Conservation (phyloP, 1,284 basidiomycete species). For the Moesziomyces sp. region DNA sequence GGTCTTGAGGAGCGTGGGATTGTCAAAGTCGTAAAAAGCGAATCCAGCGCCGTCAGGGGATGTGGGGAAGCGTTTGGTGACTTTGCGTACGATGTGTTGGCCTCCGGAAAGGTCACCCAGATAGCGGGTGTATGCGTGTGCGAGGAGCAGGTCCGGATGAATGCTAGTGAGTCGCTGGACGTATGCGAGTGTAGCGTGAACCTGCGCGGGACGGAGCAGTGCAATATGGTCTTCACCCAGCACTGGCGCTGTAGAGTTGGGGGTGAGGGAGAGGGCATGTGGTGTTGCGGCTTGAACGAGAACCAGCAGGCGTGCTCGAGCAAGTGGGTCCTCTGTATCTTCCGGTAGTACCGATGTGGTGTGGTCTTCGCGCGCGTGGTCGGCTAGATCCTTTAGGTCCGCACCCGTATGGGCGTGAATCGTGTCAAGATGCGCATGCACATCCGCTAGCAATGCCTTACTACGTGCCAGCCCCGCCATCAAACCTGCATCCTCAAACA, state of each 20-base stretch:
- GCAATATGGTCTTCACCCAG: conserved; percentile 19
- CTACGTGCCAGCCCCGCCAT: conserved; percentile 19
- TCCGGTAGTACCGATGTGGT: background rate
- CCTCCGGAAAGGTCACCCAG: conserved; percentile 87
- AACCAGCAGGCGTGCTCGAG: background rate
- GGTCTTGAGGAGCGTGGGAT: conserved; percentile 79
- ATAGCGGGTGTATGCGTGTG: conserved; percentile 72
- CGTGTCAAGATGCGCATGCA: conserved; percentile 24
- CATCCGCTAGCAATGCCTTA: conserved; percentile 13
- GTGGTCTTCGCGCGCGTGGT: conserved; percentile 9
- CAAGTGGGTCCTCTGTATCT: conserved; percentile 5
- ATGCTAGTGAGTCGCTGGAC: conserved; percentile 10
- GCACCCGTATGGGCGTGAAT: conserved; percentile 27
- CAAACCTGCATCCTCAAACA: conserved; percentile 15
- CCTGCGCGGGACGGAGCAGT: conserved; percentile 37
- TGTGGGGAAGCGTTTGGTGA: conserved; percentile 68
- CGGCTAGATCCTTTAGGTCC: conserved; percentile 16
- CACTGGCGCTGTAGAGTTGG: too few relatives aligned
- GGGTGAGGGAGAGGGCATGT: background rate
- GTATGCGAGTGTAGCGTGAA: conserved; percentile 31
- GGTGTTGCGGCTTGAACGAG: background rate
- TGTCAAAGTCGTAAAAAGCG: conserved; percentile 79
- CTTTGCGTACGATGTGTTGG: conserved; percentile 77
- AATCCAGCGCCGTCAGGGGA: conserved; percentile 69
- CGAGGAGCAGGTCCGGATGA: conserved; percentile 11